Evolutionary conservation across 768 basidiomycete genomes (phyloP).

Genomic region (Cubamyces lactineus): DNA sequence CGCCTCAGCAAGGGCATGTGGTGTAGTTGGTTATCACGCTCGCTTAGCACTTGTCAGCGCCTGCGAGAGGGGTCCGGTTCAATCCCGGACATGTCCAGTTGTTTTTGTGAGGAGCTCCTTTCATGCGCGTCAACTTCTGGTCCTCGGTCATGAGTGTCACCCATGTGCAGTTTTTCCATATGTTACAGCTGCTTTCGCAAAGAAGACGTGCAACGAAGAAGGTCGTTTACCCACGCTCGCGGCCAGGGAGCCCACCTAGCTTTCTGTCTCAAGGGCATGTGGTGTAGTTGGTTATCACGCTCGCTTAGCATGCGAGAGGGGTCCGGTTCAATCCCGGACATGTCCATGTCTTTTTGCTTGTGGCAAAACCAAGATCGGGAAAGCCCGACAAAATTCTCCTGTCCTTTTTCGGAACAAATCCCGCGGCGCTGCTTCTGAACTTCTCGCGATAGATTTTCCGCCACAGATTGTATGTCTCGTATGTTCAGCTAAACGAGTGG

Average conservation of each 20-base stretch:
- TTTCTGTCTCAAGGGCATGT: neutral
- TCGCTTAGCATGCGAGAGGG: slow-evolving; percentile 16
- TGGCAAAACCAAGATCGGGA: neutral
- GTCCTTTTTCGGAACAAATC: neutral
- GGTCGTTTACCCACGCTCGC: too few species aligned
- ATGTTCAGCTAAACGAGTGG: too few species aligned
- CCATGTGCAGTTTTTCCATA: too few species aligned
- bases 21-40: too few species aligned
- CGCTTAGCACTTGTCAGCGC: too few species aligned
- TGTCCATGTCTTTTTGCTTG: neutral
- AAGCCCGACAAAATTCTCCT: neutral
- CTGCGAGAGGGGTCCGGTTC: too few species aligned
- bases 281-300: slow-evolving; percentile 17
- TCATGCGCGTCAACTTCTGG: neutral
- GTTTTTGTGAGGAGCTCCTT: too few species aligned
- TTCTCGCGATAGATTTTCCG: neutral
- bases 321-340: slow-evolving; percentile 15
- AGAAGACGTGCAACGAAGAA: neutral
- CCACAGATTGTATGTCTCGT: neutral
- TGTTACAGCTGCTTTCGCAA: too few species aligned
- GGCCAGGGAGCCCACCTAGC: neutral
- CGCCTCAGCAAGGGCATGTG: too few species aligned
- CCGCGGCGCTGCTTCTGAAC: neutral
- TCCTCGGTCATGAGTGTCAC: too few species aligned
- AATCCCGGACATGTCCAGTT: too few species aligned